Evolutionary conservation across 129 eudicot species (phyloP), one percentile per base, ranked within the genome.

Genomic region (Cynara cardunculus): DNA sequence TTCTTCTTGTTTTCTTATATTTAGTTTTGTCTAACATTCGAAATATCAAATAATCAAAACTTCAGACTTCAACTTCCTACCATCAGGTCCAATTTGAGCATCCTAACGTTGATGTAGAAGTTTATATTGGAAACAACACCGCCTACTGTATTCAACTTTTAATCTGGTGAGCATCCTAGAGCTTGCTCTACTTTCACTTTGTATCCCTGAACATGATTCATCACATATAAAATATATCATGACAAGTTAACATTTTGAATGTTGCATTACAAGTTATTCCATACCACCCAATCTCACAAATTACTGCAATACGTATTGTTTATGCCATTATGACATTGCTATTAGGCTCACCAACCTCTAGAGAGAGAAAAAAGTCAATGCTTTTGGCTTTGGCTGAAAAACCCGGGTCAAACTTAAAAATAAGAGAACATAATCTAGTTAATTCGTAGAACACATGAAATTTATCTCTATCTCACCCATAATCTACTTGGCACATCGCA

Each of bases 321-420:
- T 25, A 37, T 78, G 87, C 83, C 84, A 89, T 21, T n/a, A 79
- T 89, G 87, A 83, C 91, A 21, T 78, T 89, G 80, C 87, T 89
- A 27, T 80, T 89, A 80, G 93, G 93, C 7, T 90, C 93, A 11
- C 93, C 93, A 39, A 83, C 87, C 72, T 89, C 90, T 1, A 90
- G 93, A 13, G n/a, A n/a, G n/a, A n/a, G n/a, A n/a, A 89, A 89
- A 67, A 89, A 90, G 1, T 82, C 93, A n/a, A 56, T 87, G 49
- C 78, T 87, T 71, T 69, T 87, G 62, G 93, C 90, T 69, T 73
- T 89, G 81, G 87, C 84, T 7, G 86, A 86, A 73, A 82, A 86
- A 82, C 86, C 82, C 12, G 84, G 27, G 18, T 64, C 82, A 22
- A 86, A 86, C n/a, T n/a, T n/a, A n/a, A n/a, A n/a, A n/a, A n/a